A percentile compares a stretch with the other conserved stretches of the same genome.
Evolutionary conservation across 2,329 filamentous ascomycete genomes (phyloP).

Genomic region (Lasiodiplodia citricola): DNA sequence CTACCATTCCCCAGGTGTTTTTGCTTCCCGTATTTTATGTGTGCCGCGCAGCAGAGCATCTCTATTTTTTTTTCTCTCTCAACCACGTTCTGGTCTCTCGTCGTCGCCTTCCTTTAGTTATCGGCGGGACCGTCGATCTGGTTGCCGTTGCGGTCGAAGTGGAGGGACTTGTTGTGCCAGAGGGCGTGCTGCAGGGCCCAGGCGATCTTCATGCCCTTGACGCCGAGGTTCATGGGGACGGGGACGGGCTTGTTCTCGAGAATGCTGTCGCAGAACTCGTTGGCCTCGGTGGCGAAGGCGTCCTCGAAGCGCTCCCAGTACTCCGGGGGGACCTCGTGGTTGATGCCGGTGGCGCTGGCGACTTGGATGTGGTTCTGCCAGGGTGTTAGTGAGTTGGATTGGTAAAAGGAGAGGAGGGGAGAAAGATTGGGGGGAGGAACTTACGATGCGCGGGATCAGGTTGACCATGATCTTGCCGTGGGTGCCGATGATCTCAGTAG

Average conservation of each 20-base stretch:
- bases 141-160: constrained; percentile 39
- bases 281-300: constrained; percentile 48
- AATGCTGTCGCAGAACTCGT: constrained; percentile 46
- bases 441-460: constrained; percentile 33
- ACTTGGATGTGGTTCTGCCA: constrained; percentile 39
- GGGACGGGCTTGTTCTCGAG: constrained; percentile 46
- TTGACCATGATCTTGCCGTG: constrained; percentile 53
- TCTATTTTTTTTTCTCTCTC: background rate
- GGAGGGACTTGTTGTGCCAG: constrained; percentile 61
- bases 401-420: no score
- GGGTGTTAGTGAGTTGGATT: background rate
- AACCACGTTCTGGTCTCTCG: background rate
- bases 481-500: constrained; percentile 51
- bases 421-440: background rate
- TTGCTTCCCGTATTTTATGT: background rate
- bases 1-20: no score
- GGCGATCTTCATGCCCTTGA: constrained; percentile 47
- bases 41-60: background rate
- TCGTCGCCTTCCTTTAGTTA: background rate
- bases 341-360: constrained; percentile 41
- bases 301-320: constrained; percentile 49
- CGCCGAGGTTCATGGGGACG: constrained; percentile 40
- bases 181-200: constrained; percentile 62
- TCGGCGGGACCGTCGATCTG: constrained; percentile 25
- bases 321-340: constrained; percentile 44